phyloP scores from a whole-genome alignment of 2,329 filamentous ascomycete genomes.

The Penicillium sp. region DNA sequence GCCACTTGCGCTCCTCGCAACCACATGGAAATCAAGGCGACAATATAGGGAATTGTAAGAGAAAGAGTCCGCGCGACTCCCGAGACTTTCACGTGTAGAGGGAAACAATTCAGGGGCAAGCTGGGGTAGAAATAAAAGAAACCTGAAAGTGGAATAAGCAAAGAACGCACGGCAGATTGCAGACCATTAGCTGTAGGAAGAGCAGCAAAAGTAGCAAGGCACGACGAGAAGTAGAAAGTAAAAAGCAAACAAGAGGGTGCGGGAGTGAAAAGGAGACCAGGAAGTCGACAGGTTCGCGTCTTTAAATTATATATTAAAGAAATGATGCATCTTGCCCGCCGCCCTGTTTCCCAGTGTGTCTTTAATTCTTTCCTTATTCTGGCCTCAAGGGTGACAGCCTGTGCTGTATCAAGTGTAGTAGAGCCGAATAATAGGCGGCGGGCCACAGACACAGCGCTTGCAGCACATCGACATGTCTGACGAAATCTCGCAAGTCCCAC shows the following conservation, averaged over 20 bases:
- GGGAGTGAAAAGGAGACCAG: constrained; percentile 4
- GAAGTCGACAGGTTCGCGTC: background rate
- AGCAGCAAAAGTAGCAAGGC: constrained; percentile 10
- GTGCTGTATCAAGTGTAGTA: constrained; percentile 24
- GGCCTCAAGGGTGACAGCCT: constrained; percentile 6
- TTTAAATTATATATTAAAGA: constrained; percentile 20
- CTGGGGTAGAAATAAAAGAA: constrained; percentile 6
- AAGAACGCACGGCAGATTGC: constrained; percentile 20
- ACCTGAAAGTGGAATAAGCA: constrained; percentile 20
- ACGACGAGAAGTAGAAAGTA: constrained; percentile 11
- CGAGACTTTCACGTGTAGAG: constrained; percentile 8
- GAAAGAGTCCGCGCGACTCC: constrained; percentile 3
- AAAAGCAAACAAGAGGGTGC: constrained; percentile 19
- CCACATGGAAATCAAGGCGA: constrained; percentile 37
- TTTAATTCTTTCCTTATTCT: constrained; percentile 12
- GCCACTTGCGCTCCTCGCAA: constrained; percentile 35
- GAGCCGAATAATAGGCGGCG: constrained; percentile 21
- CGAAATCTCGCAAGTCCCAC: constrained; percentile 33
- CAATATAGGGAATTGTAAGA: constrained; percentile 11
- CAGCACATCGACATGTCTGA: constrained; percentile 39
- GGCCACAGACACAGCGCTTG: constrained; percentile 28
- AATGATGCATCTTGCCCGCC: constrained; percentile 32
- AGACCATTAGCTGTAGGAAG: constrained; percentile 11
- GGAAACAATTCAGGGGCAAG: constrained; percentile 11
- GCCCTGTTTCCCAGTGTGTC: constrained; percentile 12